Percentiles rank a stretch among this genome's conserved stretches.
These are phyloP conservation scores for Euphrasia confusa DNA, from an alignment of 257 asterid species.

Conservation along the genomic window DNA sequence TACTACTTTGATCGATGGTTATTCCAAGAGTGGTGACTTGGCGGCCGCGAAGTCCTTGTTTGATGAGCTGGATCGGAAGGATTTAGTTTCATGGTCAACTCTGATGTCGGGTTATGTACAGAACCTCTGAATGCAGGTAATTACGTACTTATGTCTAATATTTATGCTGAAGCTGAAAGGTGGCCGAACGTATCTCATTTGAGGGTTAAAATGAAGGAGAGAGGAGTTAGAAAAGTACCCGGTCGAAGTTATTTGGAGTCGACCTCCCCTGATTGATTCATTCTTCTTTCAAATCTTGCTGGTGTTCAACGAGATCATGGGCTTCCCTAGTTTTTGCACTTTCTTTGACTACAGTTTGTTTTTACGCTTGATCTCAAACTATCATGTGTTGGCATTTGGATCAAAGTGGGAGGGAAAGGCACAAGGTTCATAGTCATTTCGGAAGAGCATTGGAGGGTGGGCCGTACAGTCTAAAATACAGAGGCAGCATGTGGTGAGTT, in stretches of 20 bases:
- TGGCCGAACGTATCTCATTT: constrained; percentile 56
- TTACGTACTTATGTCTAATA: constrained; percentile 62
- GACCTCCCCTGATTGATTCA: constrained; percentile 19
- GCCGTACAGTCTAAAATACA: constrained; percentile 80
- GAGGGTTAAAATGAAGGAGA: constrained; percentile 53
- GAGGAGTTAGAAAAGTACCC: constrained; percentile 50
- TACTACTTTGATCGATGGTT: constrained; percentile 61
- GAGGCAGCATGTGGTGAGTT: constrained; percentile 97
- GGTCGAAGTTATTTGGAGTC: constrained; percentile 51
- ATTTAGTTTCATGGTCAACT: constrained; percentile 66
- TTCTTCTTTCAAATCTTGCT: too few species aligned
- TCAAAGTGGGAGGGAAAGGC: too few species aligned
- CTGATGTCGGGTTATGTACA: constrained; percentile 67
- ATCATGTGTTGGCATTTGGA: too few species aligned
- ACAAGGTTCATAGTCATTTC: constrained; percentile 86
- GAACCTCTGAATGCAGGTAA: constrained; percentile 65
- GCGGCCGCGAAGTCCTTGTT: constrained; percentile 60
- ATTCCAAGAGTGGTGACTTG: constrained; percentile 69
- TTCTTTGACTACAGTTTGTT: too few species aligned
- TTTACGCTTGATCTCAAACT: too few species aligned
- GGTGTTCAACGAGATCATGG: too few species aligned
- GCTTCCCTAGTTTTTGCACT: too few species aligned
- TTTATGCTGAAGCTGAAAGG: constrained; percentile 58
- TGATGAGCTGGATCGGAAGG: constrained; percentile 41
- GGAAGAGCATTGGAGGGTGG: constrained; percentile 95